Conservation (phyloP, 306 rosid species). For the Sophora flavescens region DNA sequence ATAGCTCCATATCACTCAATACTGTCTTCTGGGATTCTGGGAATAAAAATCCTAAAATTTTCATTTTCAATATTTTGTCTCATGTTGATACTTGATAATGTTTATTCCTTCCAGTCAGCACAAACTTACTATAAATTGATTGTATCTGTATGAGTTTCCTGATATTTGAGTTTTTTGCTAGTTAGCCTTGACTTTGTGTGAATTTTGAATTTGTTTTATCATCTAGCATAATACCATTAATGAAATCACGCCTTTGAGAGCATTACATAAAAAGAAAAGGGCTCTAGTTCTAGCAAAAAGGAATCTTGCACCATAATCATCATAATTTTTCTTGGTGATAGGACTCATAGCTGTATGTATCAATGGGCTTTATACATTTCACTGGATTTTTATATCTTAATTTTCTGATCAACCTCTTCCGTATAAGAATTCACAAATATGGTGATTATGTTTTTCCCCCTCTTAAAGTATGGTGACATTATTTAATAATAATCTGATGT, state of each 20-base stretch:
- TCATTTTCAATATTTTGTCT: background rate
- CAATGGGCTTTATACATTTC: constrained; percentile 1
- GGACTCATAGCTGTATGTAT: background rate
- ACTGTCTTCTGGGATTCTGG: background rate
- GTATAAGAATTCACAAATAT: background rate
- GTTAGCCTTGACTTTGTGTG: background rate
- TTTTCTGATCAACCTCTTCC: background rate
- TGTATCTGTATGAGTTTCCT: background rate
- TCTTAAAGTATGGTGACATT: background rate
- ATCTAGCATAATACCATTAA: background rate
- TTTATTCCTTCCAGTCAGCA: background rate
- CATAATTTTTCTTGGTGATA: constrained; percentile 6
- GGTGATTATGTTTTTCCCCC: background rate
- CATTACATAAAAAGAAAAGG: constrained; percentile 6
- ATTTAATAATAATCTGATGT: constrained; percentile 13
- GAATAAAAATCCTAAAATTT: background rate
- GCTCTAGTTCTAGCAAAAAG: background rate
- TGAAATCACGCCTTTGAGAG: background rate
- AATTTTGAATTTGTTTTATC: background rate
- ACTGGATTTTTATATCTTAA: constrained; percentile 16
- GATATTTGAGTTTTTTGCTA: background rate
- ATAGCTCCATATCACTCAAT: constrained; percentile 8
- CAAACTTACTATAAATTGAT: constrained; percentile 8
- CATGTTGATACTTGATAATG: background rate
- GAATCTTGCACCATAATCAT: background rate